Conservation (phyloP, 1,139 yeast genomes). For the Starmera stellimalicola region DNA sequence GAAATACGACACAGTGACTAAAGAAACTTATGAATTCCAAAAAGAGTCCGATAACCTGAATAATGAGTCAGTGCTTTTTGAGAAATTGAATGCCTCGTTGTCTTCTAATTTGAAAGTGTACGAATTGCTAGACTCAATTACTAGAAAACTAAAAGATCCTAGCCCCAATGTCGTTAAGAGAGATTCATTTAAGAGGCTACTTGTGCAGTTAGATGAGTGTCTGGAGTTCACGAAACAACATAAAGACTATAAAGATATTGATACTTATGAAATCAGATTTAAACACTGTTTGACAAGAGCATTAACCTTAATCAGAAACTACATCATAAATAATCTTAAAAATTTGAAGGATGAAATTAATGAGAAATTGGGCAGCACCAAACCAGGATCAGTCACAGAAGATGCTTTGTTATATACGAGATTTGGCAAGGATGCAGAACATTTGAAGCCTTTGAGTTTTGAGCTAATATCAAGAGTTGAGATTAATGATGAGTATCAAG, state of each 20-base stretch:
- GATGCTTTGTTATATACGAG: conserved; percentile 57
- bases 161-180: conserved; percentile 57
- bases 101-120: conserved; percentile 48
- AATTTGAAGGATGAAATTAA: conserved; percentile 36
- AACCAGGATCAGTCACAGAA: conserved; percentile 30
- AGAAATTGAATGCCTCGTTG: conserved; percentile 37
- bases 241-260: conserved; percentile 58
- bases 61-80: conserved; percentile 38
- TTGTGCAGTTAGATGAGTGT: conserved; percentile 53
- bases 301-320: conserved; percentile 64
- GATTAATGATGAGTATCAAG: conserved; percentile 49
- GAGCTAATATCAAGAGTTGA: conserved; percentile 44
- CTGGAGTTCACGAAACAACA: conserved; percentile 37
- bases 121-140: conserved; percentile 62
- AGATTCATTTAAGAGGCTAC: conserved; percentile 41
- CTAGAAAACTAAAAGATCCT: conserved; percentile 59
- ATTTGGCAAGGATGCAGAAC: conserved; percentile 36
- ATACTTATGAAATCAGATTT: conserved; percentile 60
- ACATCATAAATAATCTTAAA: conserved; percentile 45
- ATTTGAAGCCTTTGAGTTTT: conserved; percentile 34
- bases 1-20: conserved; percentile 46
- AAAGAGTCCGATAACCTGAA: conserved; percentile 45
- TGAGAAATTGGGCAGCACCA: conserved; percentile 19
- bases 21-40: conserved; percentile 59
- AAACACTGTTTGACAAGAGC: conserved; percentile 83